A percentile compares a stretch with the other conserved stretches of the same genome.
phyloP scores from a whole-genome alignment of 129 eudicot species.

The Erigeron canadensis region DNA sequence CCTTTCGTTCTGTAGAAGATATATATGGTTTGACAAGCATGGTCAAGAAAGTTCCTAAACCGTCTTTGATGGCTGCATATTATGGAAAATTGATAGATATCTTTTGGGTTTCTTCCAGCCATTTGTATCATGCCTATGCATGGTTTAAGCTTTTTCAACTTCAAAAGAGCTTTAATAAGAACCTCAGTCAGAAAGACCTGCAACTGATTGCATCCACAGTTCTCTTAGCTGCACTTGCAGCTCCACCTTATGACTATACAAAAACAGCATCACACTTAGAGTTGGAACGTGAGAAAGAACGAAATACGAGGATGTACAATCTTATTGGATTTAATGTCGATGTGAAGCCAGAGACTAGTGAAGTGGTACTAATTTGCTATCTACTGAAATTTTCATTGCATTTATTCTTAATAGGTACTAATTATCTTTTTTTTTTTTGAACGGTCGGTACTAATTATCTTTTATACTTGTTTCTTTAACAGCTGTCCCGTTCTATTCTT shows the following conservation, averaged over 20 bases:
- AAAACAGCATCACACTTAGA: conserved; percentile 55
- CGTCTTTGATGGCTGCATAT: conserved; percentile 70
- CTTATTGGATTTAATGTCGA: conserved; percentile 62
- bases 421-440: not conserved
- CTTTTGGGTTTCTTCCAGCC: conserved; percentile 70
- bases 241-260: conserved; percentile 53
- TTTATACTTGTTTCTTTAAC: conserved; percentile 8
- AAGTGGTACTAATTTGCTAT: conserved; percentile 40
- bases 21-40: conserved; percentile 64
- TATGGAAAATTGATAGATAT: conserved; percentile 70
- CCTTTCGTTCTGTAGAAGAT: conserved; percentile 78
- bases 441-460: too few species aligned
- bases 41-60: conserved; percentile 76
- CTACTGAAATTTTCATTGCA: not conserved
- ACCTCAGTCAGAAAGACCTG: conserved; percentile 71
- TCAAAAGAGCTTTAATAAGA: conserved; percentile 75
- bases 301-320: conserved; percentile 52
- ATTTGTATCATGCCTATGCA: conserved; percentile 78
- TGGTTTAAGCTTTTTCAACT: conserved; percentile 75
- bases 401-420: not conserved
- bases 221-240: conserved; percentile 75
- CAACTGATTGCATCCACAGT: conserved; percentile 80
- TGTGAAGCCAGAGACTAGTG: conserved; percentile 49
- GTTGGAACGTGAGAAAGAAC: conserved; percentile 60
- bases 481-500: conserved; percentile 54